These are phyloP conservation scores for Colletotrichum caudatum DNA, from an alignment of 2,329 filamentous ascomycete species.

Conservation along the genomic window DNA sequence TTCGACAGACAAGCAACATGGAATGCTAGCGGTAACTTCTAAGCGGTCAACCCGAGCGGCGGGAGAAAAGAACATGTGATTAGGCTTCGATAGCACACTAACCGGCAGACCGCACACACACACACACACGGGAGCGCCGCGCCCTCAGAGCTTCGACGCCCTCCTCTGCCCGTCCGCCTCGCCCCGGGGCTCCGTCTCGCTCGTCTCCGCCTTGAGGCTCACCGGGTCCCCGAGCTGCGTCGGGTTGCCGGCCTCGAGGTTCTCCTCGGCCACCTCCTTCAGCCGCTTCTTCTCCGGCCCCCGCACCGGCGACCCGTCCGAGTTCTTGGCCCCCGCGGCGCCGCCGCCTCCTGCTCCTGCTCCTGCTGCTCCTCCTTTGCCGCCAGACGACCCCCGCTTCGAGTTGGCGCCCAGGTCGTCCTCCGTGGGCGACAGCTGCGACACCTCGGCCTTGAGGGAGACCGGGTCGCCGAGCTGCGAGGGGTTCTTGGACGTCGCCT, in stretches of 20 bases:
- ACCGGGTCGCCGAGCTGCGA: slow-evolving; percentile 55
- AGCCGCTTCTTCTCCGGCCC: slow-evolving; percentile 37
- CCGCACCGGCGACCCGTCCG: slow-evolving; percentile 37
- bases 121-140: no score
- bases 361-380: not conserved
- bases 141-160: slow-evolving; percentile 35
- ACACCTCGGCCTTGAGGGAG: slow-evolving; percentile 54
- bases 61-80: not conserved
- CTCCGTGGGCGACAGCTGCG: slow-evolving; percentile 36
- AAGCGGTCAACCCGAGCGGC: no score
- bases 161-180: slow-evolving; percentile 45
- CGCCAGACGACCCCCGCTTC: not conserved
- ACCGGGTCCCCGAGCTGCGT: slow-evolving; percentile 55
- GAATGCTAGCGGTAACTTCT: not conserved
- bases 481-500: slow-evolving; percentile 48
- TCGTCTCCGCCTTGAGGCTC: slow-evolving; percentile 54
- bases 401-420: slow-evolving; percentile 20
- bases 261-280: slow-evolving; percentile 44
- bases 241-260: slow-evolving; percentile 50
- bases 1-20: rapidly evolving
- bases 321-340: slow-evolving; percentile 31
- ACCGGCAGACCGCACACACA: not conserved
- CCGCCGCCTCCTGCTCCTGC: not conserved
- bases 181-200: slow-evolving; percentile 47
- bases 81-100: not conserved